Evolutionary conservation across 768 basidiomycete species (phyloP).

Genomic region (Cystobasidium tubakii): DNA sequence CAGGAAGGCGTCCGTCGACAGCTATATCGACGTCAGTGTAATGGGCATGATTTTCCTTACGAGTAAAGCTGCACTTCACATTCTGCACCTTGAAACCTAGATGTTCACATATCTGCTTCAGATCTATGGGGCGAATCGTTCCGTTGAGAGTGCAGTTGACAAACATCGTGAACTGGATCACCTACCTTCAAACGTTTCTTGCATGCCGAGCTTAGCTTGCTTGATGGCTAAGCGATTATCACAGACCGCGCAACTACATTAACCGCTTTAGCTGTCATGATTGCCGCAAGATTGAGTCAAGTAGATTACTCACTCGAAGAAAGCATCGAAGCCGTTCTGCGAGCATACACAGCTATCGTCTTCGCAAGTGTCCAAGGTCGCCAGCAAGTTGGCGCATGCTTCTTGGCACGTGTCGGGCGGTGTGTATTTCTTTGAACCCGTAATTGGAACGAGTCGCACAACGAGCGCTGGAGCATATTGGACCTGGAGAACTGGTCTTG

Average conservation of each 20-base stretch:
- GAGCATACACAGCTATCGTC: slow-evolving; percentile 27
- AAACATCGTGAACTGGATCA: background rate
- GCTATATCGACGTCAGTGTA: background rate
- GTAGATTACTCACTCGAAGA: slow-evolving; percentile 15
- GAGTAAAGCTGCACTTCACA: slow-evolving; percentile 39
- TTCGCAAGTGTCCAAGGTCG: background rate
- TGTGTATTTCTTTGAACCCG: background rate
- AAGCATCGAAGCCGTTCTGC: background rate
- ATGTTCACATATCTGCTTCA: slow-evolving; percentile 16
- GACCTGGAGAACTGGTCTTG: too few relatives aligned
- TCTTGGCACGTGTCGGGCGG: background rate
- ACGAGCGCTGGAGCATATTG: too few relatives aligned
- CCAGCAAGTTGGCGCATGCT: slow-evolving; percentile 3
- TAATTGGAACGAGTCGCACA: too few relatives aligned
- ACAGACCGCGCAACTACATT: slow-evolving; percentile 5
- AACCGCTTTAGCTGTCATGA: background rate
- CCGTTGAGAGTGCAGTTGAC: too few relatives aligned
- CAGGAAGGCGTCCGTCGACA: background rate
- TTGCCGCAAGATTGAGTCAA: background rate
- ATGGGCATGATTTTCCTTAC: slow-evolving; percentile 29
- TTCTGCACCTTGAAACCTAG: background rate
- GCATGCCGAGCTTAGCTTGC: slow-evolving; percentile 2
- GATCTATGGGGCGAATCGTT: background rate
- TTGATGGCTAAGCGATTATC: slow-evolving; percentile 22
- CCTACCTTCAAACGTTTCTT: slow-evolving; percentile 1